phyloP scores from a whole-genome alignment of 169 alveolate genomes.

The Miamiensis avidus region DNA sequence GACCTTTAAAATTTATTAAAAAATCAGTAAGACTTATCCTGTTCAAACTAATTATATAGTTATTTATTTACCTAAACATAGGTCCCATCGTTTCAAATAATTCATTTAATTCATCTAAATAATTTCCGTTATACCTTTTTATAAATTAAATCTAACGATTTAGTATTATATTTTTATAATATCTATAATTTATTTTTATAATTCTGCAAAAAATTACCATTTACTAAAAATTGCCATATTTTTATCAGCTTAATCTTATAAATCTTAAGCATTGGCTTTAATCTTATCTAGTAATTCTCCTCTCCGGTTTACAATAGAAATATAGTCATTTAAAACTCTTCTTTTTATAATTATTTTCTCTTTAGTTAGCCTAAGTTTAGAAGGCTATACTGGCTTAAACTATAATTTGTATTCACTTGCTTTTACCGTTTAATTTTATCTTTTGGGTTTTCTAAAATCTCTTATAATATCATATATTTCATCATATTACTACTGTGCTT shows the following conservation, averaged over 20 bases:
- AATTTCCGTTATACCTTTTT: neutral
- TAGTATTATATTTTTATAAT: too few species aligned
- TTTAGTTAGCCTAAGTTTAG: neutral
- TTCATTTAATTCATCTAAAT: neutral
- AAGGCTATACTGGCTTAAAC: too few species aligned
- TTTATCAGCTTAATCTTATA: neutral
- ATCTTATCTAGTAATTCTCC: neutral
- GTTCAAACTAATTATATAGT: too few species aligned
- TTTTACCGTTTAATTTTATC: too few species aligned
- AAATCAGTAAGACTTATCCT: neutral
- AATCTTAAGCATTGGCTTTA: neutral
- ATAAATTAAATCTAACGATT: too few species aligned
- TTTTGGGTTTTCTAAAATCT: too few species aligned
- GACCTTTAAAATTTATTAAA: neutral
- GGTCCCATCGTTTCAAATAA: neutral
- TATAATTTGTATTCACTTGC: too few species aligned
- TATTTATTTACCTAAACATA: neutral
- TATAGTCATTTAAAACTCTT: neutral
- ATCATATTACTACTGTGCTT: too few species aligned
- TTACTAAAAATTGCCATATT: neutral
- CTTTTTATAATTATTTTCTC: neutral
- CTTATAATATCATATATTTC: too few species aligned
- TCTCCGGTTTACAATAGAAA: neutral
- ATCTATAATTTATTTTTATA: too few species aligned
- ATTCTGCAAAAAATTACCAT: neutral